phyloP scores from a whole-genome alignment of 495 filamentous ascomycete genomes.

The Pyrenopolyporus hunteri region DNA sequence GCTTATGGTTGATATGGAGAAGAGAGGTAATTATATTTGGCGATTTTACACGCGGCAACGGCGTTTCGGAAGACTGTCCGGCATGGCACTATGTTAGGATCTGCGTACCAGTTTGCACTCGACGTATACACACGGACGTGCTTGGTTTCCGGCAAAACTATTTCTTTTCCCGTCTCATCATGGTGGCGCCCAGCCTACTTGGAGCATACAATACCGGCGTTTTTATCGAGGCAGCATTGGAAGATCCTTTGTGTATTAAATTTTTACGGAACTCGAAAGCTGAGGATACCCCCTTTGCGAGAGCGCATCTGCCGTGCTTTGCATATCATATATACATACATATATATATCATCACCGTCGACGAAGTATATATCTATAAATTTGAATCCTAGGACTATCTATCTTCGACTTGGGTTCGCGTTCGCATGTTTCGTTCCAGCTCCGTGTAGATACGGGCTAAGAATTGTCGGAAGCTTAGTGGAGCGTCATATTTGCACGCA shows the following conservation, averaged over 20 bases:
- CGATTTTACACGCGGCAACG: constrained; percentile 26
- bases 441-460: constrained; percentile 3
- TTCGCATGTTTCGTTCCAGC: constrained; percentile 4
- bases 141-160: constrained; percentile 33
- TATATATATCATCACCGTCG: constrained; percentile 28
- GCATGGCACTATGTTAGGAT: constrained; percentile 29
- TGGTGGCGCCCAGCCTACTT: constrained; percentile 34
- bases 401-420: constrained; percentile 5
- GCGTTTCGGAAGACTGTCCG: constrained; percentile 33
- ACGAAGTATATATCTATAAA: constrained; percentile 32
- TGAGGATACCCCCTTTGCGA: constrained; percentile 37
- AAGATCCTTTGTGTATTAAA: constrained; percentile 22
- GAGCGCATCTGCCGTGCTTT: constrained; percentile 25
- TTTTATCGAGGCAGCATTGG: constrained; percentile 35
- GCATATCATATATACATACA: constrained; percentile 12
- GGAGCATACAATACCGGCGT: constrained; percentile 39
- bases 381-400: constrained; percentile 26
- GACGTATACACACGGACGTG: constrained; percentile 22
- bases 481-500: not conserved
- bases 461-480: constrained; percentile 2
- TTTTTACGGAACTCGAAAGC: constrained; percentile 35
- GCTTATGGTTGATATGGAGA: constrained; percentile 19
- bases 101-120: constrained; percentile 35
- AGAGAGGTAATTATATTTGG: constrained; percentile 22
- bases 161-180: constrained; percentile 20